Base-by-base conservation (phyloP, 805 yeast species). In the Starmerella etchellsii region DNA sequence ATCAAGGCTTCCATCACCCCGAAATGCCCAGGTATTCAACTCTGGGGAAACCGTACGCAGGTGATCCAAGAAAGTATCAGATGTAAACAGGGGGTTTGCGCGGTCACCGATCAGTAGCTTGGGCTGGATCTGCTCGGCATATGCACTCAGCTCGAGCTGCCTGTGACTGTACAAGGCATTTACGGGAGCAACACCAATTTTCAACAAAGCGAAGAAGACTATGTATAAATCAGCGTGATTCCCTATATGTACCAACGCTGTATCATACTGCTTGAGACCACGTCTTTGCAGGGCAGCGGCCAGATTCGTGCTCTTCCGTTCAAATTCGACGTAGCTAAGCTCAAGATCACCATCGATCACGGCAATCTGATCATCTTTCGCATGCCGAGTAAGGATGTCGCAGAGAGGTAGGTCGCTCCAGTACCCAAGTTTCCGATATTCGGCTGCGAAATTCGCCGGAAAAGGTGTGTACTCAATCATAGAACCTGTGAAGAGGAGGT, bases 81-180 rank as follows among this genome's bases (percentile, higher is more conserved):
- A 40, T 14, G 25, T 19, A 37, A 45, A 45, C 11, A 45, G 32
- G 8, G 48, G 41, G 23, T 40, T 34, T 27, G 16, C 21, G 7
- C 48, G 37, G 24, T 45, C 48, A 5, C 43, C 48, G 22, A 45
- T 32, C 15, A 45, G 39, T 15, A 45, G 30, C 22, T 25, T 29
- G 3, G 48, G 48, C 37, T 45, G 43, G 11, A 41, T 36, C 16
- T 45, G 48, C 3, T 9, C 5, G 3, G 37, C 43, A 20, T 45
- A 45, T 2, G 48, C 31, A 15, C 34, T 41, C 5, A 45, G 30
- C 26, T 45, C 48, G n/a, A 37, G 37, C 32, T 37, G 38, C 14
- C 46, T 43, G 29, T 45, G 48, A 36, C 48, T 45, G 23, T 20
- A 37, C 16, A 45, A 39, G 1, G 48, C 48, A 18, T 45, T 45